Evolutionary conservation across 73 alveolate genomes (phyloP).

Genomic region (Paramecium tetraurelia): DNA sequence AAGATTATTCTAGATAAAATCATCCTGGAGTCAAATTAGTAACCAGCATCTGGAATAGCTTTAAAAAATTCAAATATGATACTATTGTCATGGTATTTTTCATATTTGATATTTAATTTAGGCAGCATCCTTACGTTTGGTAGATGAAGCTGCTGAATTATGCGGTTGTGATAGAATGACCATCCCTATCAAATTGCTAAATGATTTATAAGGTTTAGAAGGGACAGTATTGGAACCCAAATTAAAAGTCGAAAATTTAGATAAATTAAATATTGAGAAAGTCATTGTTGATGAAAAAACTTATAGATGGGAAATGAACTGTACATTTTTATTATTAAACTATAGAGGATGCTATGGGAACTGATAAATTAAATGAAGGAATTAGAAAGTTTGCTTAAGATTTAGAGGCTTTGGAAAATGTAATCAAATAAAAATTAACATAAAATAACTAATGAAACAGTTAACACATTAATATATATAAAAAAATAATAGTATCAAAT

Average conservation of each 20-base stretch:
- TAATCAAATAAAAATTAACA: slow-evolving; percentile 27
- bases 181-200: slow-evolving; percentile 72
- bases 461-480: not conserved
- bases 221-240: slow-evolving; percentile 38
- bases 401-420: slow-evolving; percentile 54
- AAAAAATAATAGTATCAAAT: not conserved
- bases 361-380: slow-evolving; percentile 81
- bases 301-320: slow-evolving; percentile 58
- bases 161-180: slow-evolving; percentile 88
- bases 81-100: slow-evolving; percentile 77
- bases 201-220: slow-evolving; percentile 63
- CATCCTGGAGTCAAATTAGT: slow-evolving; percentile 82
- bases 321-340: not conserved
- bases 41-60: slow-evolving; percentile 69
- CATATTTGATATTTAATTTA: not conserved
- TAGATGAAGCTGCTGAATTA: slow-evolving; percentile 65
- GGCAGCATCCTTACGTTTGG: slow-evolving; percentile 68
- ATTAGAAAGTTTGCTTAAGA: slow-evolving; percentile 75
- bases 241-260: slow-evolving; percentile 23
- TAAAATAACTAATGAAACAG: not conserved
- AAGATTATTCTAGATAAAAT: slow-evolving; percentile 59
- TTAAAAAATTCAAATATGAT: slow-evolving; percentile 67
- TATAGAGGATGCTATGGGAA: slow-evolving; percentile 77
- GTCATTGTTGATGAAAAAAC: slow-evolving; percentile 57
- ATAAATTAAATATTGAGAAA: slow-evolving; percentile 42